Evolutionary conservation across 2,329 filamentous ascomycete species (phyloP).

Genomic region (Clonostachys solani): DNA sequence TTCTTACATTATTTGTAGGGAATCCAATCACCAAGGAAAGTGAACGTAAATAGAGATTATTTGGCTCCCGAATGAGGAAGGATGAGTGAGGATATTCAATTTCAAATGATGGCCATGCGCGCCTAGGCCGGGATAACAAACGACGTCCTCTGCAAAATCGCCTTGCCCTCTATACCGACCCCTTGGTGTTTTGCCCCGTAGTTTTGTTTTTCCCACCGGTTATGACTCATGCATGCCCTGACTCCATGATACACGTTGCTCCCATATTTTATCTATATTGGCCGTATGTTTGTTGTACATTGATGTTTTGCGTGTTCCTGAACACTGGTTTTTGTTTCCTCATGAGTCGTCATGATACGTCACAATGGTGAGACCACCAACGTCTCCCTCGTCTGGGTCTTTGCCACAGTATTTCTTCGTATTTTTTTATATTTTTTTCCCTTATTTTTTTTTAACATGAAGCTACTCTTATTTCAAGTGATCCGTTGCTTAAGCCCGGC

Average conservation of each 20-base stretch:
- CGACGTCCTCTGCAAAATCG: too few relatives aligned
- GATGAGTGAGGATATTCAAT: constrained; percentile 11
- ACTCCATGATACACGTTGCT: too few relatives aligned
- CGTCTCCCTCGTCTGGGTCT: background rate
- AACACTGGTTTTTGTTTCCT: background rate
- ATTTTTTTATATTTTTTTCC: background rate
- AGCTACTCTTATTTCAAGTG: constrained; percentile 1
- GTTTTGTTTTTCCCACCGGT: too few relatives aligned
- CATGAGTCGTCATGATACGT: background rate
- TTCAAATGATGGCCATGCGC: background rate
- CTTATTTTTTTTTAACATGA: constrained; percentile 3
- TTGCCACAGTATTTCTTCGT: background rate
- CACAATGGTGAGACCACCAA: background rate
- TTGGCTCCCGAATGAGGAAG: background rate
- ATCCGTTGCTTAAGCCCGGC: constrained; percentile 11
- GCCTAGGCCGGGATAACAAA: too few relatives aligned
- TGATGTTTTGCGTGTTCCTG: background rate
- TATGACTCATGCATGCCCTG: too few relatives aligned
- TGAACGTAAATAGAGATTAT: too few relatives aligned
- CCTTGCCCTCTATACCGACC: too few relatives aligned
- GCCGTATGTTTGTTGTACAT: background rate
- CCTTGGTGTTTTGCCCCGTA: too few relatives aligned
- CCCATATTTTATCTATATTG: background rate
- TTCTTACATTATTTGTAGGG: background rate
- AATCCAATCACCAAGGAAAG: too few relatives aligned